phyloP scores from a whole-genome alignment of 148 eudicot species.

The Diospyros kaki region DNA sequence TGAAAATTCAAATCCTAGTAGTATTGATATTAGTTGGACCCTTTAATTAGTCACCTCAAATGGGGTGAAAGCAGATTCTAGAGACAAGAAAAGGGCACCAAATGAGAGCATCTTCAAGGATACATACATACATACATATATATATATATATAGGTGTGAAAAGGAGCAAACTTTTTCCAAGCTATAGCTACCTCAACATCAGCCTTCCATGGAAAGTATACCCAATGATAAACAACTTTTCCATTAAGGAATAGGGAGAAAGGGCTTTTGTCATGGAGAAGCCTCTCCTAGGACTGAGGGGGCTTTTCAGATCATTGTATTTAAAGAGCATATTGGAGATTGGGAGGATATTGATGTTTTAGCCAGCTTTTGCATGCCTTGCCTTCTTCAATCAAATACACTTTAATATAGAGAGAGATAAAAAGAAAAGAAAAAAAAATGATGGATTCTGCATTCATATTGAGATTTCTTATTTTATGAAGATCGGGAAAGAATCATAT shows the following conservation, averaged over 20 bases:
- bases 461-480: neutral
- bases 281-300: slow-evolving; percentile 54
- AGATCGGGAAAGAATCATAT: slow-evolving; percentile 19
- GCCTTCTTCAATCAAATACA: slow-evolving; percentile 16
- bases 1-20: neutral
- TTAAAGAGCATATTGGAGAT: slow-evolving; percentile 10
- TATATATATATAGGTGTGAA: neutral
- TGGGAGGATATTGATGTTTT: neutral
- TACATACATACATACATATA: neutral
- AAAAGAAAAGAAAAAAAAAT: neutral
- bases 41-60: slow-evolving; percentile 21
- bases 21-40: neutral
- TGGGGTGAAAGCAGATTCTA: slow-evolving; percentile 36
- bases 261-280: slow-evolving; percentile 44
- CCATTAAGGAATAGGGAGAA: slow-evolving; percentile 22
- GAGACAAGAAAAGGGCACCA: slow-evolving; percentile 6
- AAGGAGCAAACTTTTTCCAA: slow-evolving; percentile 24
- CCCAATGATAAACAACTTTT: slow-evolving; percentile 37
- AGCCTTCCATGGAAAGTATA: slow-evolving; percentile 29
- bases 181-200: slow-evolving; percentile 14
- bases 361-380: slow-evolving; percentile 11
- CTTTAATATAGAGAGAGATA: slow-evolving; percentile 2
- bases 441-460: too few relatives aligned
- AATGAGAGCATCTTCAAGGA: slow-evolving; percentile 28
- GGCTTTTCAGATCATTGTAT: slow-evolving; percentile 14